Base-by-base conservation (phyloP, 179 eudicot genomes). In the Spergularia azorica region DNA sequence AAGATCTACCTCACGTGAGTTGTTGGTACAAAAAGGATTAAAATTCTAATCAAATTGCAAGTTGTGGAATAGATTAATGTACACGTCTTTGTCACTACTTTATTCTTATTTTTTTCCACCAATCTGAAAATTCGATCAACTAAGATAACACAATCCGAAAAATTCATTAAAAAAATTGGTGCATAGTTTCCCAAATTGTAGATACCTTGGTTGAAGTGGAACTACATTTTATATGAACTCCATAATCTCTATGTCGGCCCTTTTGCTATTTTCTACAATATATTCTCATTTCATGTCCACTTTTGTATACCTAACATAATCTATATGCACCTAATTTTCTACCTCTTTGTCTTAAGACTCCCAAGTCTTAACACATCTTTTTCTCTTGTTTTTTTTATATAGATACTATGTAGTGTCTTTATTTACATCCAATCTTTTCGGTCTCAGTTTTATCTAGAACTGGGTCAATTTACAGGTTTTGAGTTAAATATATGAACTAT, bases 181-280 rank as follows among this genome's bases (percentile, higher is more conserved):
- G 39, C 39, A 52, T 38, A 75, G 64, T 74, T 75, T 13, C 56
- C 63, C 32, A 67, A 67, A 67, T 26, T 18, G 55, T 17, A 18
- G 20, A 57, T 43, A 13, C 38, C 21, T 62, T 38, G 63, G 62
- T 70, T 62, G 14, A 51, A 61, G 6, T 6, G 18, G 75, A 39
- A 26, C 16, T 15, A 63, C 61, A 60, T 3, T 6, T n/a, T 55
- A 64, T 70, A 26, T 26, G 73, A 46, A 60, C 57, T 66, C 67
- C 76, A 12, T 70, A 39, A 46, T 56, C 65, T 76, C 15, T 62
- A 12, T 80, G 83, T 80, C 83, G 73, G 79, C 83, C 32, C 78
- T 52, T 9, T 51, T 56, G n/a, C 17, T 70, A 61, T 20, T 80
- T 32, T 64, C 65, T 14, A 16, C 32, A 26, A 63, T 26, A 26